Conservation (phyloP, 305 asterid species). For the Rubia tinctorum region DNA sequence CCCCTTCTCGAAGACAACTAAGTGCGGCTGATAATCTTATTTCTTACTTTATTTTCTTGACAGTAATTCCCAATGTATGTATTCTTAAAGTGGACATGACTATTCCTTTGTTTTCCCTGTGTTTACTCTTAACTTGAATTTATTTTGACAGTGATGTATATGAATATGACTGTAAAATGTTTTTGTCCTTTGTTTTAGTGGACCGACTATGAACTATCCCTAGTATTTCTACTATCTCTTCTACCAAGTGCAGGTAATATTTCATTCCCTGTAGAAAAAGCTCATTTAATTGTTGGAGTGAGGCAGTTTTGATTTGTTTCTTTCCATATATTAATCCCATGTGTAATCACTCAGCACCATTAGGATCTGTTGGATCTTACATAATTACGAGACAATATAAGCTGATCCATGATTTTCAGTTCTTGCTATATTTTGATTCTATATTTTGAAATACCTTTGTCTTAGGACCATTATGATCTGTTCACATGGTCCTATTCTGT, state of each 20-base stretch:
- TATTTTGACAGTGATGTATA: background rate
- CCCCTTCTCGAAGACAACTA: background rate
- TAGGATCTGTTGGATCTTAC: background rate
- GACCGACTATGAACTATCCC: background rate
- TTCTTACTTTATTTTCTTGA: background rate
- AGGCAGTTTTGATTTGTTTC: background rate
- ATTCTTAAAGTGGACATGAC: background rate
- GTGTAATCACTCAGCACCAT: background rate
- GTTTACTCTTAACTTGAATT: background rate
- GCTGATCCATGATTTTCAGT: background rate
- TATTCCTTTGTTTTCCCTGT: background rate
- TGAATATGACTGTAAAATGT: background rate
- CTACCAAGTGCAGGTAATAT: background rate
- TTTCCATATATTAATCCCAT: background rate
- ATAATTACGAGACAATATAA: background rate
- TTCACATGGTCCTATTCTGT: background rate
- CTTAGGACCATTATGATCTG: background rate
- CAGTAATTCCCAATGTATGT: background rate
- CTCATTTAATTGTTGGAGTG: background rate
- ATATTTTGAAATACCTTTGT: background rate
- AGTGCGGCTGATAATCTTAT: background rate
- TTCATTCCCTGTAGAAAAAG: background rate
- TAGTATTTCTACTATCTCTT: background rate
- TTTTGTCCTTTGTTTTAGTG: background rate
- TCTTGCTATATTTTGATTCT: background rate